Base-by-base conservation (phyloP, 306 rosid species). In the Prunus armeniaca region DNA sequence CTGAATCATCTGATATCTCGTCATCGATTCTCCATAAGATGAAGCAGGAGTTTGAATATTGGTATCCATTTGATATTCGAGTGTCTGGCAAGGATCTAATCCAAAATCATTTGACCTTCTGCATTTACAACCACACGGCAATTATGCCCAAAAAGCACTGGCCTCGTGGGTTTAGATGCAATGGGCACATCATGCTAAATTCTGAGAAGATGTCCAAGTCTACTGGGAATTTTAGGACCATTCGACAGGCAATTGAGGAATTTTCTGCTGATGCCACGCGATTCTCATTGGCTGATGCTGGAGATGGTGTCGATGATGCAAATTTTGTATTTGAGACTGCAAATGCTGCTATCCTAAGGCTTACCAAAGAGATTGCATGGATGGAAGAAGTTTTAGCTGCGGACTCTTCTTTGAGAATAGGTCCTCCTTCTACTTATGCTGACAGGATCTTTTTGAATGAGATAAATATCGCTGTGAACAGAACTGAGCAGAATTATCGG, bases 81-180 rank as follows among this genome's bases (percentile, higher is more conserved):
- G 98, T 88, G 58, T 93, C 98, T 77, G 98, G 97, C n/a, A 93
- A 93, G 82, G 98, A 91, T 87, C 93, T 93, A 62, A 87, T 93
- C 72, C 98, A 91, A 86, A 93, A 93, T 76, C 98, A 93, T 77
- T 90, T 93, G 50, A 93, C 97, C 49, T 93, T 93, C 84, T 72
- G 78, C 83, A 89, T 93, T 65, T 93, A 93, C 78, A 93, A 93
- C 81, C 98, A 93, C 71, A 82, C 96, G 19, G 98, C 98, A 72
- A 82, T 93, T 68, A 83, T 89, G 88, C 19, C 87, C 72, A 86
- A 85, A 78, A 83, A 58, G 68, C 90, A 91, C 76, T 91, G 98
- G 98, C 98, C 98, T 60, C 81, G 91, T 22, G 98, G 96, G 74
- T 93, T 89, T 66, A 87, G 98, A 91, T 89, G 96, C 81, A 93